Evolutionary conservation across 306 rosid genomes (phyloP), one percentile per base, ranked within the genome.

Genomic region (Fragaria vesca): DNA sequence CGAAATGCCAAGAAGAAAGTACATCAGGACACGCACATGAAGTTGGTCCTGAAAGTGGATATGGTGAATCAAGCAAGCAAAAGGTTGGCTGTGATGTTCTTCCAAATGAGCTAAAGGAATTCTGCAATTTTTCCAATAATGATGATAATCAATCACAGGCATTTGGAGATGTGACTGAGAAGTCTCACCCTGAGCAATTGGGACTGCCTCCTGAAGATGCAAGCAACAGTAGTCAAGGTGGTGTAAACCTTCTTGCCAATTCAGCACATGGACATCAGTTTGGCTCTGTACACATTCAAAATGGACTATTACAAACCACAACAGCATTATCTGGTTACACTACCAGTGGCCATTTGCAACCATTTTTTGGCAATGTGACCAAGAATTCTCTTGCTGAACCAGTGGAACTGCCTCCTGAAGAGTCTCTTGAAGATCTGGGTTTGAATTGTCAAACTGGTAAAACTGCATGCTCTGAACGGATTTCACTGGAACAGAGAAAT

Each of bases 21-120:
- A 69, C 78, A 10, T n/a, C 76, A 12, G 87, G 80, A n/a, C 66
- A 73, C 76, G 77, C 81, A 81, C 76, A 51, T 52, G 78, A 73
- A 51, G 38, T 77, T 70, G 83, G 80, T 76, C 69, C 50, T 12
- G 91, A 81, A 81, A 68, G 76, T 72, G 81, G 74, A 18, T 82
- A 71, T 38, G 34, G 77, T 80, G 90, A 81, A 57, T 76, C 84
- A 63, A 72, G 83, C 30, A 87, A 83, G 58, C 79, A 81, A 73
- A 40, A 34, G 78, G 72, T 81, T 30, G 87, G 74, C 40, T 76
- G 90, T 74, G 74, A 80, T 43, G 65, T 54, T 83, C 72, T 81
- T 70, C 80, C 46, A 24, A 85, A 75, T 8, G 86, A 83, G 75
- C 87, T 82, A 77, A 76, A 11, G 48, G 85, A 84, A 69, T 61